phyloP scores from a whole-genome alignment of 768 basidiomycete genomes.

The Agaricus sinodeliciosus region DNA sequence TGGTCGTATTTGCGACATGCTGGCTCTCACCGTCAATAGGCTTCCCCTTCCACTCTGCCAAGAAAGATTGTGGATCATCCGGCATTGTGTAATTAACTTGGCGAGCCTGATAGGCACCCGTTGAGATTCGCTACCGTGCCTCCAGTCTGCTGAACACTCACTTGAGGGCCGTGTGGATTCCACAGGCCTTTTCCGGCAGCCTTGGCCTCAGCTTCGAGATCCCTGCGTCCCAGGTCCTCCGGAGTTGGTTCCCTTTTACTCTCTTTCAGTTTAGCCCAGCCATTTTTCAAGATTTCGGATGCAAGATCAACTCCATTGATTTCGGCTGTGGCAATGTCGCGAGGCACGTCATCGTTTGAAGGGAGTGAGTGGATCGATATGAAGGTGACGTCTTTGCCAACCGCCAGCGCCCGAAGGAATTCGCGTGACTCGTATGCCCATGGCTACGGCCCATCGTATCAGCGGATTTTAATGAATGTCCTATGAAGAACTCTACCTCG shows the following conservation, averaged over 20 bases:
- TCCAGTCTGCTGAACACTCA: conserved; percentile 17
- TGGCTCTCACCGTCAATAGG: conserved; percentile 67
- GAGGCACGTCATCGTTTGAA: conserved; percentile 64
- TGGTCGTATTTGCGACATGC: conserved; percentile 2
- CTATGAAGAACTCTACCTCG: conserved; percentile 46
- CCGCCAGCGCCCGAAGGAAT: conserved; percentile 75
- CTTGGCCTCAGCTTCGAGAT: conserved; percentile 73
- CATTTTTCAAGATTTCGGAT: conserved; percentile 72
- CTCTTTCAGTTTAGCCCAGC: conserved; percentile 95
- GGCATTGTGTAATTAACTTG: conserved; percentile 85
- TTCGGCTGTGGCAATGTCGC: conserved; percentile 76
- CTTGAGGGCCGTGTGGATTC: conserved; percentile 77
- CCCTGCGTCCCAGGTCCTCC: conserved; percentile 64
- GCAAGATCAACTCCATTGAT: conserved; percentile 68
- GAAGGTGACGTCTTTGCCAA: conserved; percentile 90
- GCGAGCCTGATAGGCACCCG: conserved; percentile 43
- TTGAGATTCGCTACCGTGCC: background rate
- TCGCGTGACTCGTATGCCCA: conserved; percentile 94
- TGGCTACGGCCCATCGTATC: conserved; percentile 36
- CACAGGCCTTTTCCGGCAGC: conserved; percentile 74
- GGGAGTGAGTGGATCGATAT: conserved; percentile 75
- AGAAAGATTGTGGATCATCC: conserved; percentile 79
- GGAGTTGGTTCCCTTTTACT: conserved; percentile 77
- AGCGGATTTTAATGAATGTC: background rate
- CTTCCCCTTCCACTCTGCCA: conserved; percentile 90